phyloP scores from a whole-genome alignment of 805 yeast species.

The Cyberlindnera mrakii region DNA sequence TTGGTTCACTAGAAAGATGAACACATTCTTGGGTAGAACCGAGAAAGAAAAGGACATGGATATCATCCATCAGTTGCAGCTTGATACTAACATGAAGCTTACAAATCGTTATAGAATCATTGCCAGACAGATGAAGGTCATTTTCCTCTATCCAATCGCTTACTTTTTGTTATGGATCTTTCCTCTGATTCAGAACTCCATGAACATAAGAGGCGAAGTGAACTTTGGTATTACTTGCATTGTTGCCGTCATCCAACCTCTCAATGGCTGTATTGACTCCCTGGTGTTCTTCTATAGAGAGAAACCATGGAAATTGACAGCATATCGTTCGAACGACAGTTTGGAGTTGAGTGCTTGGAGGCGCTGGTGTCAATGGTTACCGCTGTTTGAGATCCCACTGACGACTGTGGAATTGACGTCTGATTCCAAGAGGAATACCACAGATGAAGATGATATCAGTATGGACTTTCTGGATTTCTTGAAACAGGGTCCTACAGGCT shows the following conservation, averaged over 20 bases:
- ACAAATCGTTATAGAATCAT: constrained; percentile 59
- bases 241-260: constrained; percentile 75
- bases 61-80: constrained; percentile 17
- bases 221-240: constrained; percentile 58
- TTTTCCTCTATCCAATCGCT: constrained; percentile 80
- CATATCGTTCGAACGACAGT: not conserved
- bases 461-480: constrained; percentile 44
- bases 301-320: constrained; percentile 61
- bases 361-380: constrained; percentile 32
- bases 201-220: constrained; percentile 45
- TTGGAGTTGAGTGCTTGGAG: constrained; percentile 34
- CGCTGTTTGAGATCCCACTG: constrained; percentile 39
- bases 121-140: constrained; percentile 69
- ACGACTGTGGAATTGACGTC: no score
- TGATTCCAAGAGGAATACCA: constrained; percentile 2
- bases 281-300: constrained; percentile 73
- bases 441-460: constrained; percentile 20
- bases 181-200: constrained; percentile 63
- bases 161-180: constrained; percentile 77
- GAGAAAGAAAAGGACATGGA: constrained; percentile 4
- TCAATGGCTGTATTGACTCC: constrained; percentile 74
- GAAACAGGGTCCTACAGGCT: constrained; percentile 31
- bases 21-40: not conserved
- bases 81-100: constrained; percentile 34
- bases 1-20: not conserved